Base-by-base conservation (phyloP, 2,329 filamentous ascomycete genomes). In the Aspergillus clavatus region DNA sequence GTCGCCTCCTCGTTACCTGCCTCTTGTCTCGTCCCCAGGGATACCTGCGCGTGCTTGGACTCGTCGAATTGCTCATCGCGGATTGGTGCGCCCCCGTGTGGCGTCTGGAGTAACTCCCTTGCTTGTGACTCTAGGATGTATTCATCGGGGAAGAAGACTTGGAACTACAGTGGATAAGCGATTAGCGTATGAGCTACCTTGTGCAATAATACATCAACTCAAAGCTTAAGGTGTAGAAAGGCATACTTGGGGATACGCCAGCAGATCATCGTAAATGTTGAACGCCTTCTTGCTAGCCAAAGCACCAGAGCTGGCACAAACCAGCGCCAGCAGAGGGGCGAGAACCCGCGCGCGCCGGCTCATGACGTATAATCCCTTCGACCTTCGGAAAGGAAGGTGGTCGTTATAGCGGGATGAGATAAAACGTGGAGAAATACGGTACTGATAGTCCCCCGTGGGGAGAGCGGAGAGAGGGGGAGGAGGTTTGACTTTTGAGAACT, bases 251-350 rank as follows among this genome's bases (percentile, higher is more conserved):
- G 90, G 90, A 68, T 86, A 89, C 14, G 89, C 89, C 45, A 95
- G 77, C 41, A 95, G 68, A 64, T 96, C 90, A 62, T 95, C 88
- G 60, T 93, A 83, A 45, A 95, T 86, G 70, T 84, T 95, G 72
- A 95, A 95, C 16, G 75, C 69, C 54, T 77, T 76, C 57, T 78
- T 76, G 57, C 68, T 78, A 38, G 76, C 78, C 47, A 76, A 65
- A 43, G 70, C 72, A 39, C 53, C 54, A 4, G 66, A 57, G 19
- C 53, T 55, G 21, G 58, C 59, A 43, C 55, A 64, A 14, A 60
- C 56, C 44, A 71, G 45, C 18, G 59, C 55, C 26, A 70, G 52
- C 47, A 66, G 58, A 7, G 61, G 56, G 7, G 59, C 39, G 14
- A 63, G 43, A 10, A 47, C 47, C 39, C 51, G 50, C 31, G 47